Conservation (phyloP, 306 rosid genomes). For the Senna tora region DNA sequence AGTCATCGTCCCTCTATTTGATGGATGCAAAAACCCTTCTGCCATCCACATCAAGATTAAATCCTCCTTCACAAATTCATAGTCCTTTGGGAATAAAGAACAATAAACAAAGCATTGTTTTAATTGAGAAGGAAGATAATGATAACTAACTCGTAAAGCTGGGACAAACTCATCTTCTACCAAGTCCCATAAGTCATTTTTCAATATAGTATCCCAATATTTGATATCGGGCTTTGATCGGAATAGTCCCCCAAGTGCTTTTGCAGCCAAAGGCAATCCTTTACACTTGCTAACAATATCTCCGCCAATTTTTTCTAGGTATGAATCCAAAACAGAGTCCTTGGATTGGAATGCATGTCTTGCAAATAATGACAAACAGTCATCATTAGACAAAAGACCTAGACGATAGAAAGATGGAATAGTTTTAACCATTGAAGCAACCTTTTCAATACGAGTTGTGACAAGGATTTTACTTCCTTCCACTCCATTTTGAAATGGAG, state of each 20-base stretch:
- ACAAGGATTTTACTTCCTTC: conserved; percentile 25
- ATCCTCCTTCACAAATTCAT: neutral
- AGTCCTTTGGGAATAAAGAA: neutral
- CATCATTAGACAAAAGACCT: neutral
- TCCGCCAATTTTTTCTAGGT: neutral
- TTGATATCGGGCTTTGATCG: neutral
- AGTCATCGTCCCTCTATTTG: neutral
- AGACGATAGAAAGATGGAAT: neutral
- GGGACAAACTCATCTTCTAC: neutral
- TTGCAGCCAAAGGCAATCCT: conserved; percentile 37
- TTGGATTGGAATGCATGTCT: conserved; percentile 9
- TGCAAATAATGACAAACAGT: conserved; percentile 4
- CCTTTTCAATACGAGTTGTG: neutral
- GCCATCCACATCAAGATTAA: neutral
- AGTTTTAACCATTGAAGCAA: conserved; percentile 9
- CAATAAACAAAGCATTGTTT: conserved; percentile 35
- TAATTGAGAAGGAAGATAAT: neutral
- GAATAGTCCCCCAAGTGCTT: conserved; percentile 31
- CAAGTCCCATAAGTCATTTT: neutral
- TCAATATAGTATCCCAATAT: conserved; percentile 15
- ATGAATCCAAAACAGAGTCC: too few species aligned
- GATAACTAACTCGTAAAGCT: neutral
- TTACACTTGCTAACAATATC: conserved; percentile 10
- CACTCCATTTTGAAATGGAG: neutral
- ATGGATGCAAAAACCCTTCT: neutral